Evolutionary conservation across 257 asterid genomes (phyloP).

Genomic region (Solanum phureja): DNA sequence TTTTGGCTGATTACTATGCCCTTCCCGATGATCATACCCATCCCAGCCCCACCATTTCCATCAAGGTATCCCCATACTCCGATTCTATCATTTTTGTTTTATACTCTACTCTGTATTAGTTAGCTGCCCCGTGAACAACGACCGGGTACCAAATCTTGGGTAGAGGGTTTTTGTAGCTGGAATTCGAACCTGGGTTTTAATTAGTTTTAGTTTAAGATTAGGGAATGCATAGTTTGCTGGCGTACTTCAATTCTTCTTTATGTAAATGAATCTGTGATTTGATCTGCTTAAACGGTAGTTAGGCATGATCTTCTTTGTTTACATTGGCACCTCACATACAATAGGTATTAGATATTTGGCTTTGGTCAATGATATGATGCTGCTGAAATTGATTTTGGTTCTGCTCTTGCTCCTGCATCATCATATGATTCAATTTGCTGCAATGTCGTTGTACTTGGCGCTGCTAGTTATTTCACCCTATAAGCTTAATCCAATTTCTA

Average conservation of each 20-base stretch:
- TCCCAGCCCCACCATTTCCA: conserved; percentile 60
- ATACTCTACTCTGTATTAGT: not conserved
- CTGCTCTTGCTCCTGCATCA: not conserved
- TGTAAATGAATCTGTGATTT: not conserved
- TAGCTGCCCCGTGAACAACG: not conserved
- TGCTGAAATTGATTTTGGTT: not conserved
- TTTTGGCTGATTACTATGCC: conserved; percentile 72
- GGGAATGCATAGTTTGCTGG: not conserved
- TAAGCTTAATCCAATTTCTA: not conserved
- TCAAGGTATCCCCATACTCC: conserved; percentile 44
- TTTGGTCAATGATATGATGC: not conserved
- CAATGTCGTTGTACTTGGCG: not conserved
- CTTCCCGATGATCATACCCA: conserved; percentile 55
- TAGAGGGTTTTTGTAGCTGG: not conserved
- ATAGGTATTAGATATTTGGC: not conserved
- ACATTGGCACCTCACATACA: not conserved
- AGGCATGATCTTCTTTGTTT: not conserved
- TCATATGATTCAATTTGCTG: not conserved
- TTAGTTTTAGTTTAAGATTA: not conserved
- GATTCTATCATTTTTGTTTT: not conserved
- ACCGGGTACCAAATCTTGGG: not conserved
- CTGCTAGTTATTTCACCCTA: not conserved
- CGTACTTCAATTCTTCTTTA: not conserved
- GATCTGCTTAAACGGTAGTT: not conserved
- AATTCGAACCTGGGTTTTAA: not conserved